These are phyloP conservation scores for Sporisorium graminicola DNA, from an alignment of 1,284 basidiomycete genomes.

Conservation along the genomic window DNA sequence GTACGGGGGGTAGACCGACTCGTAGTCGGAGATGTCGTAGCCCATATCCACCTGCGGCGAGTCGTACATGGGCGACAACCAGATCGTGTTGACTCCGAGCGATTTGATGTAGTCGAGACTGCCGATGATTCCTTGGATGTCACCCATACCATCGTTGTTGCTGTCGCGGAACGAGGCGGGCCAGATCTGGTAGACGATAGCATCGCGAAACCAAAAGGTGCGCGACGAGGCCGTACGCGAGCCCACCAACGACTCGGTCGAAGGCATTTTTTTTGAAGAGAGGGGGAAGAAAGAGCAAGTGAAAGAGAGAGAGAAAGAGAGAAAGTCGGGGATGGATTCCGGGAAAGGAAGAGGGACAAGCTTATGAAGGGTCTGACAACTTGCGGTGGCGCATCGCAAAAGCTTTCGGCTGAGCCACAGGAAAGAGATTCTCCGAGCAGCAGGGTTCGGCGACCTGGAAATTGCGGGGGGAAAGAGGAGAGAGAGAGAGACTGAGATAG, in stretches of 20 bases:
- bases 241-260: conserved; percentile 43
- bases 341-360: background rate
- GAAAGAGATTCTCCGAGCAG: conserved; percentile 8
- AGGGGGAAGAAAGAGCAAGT: background rate
- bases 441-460: conserved; percentile 25
- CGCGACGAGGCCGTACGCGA: conserved; percentile 25
- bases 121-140: conserved; percentile 77
- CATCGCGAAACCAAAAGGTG: conserved; percentile 52
- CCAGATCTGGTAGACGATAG: conserved; percentile 74
- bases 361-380: conserved; percentile 3
- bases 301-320: background rate
- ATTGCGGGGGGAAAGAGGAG: conserved; percentile 4
- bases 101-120: conserved; percentile 80
- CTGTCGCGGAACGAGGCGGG: conserved; percentile 80
- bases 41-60: conserved; percentile 81
- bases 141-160: conserved; percentile 81
- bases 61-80: conserved; percentile 81
- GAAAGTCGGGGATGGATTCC: background rate
- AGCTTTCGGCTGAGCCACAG: conserved; percentile 10
- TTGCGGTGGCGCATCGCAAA: background rate
- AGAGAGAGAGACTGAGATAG: background rate
- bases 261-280: conserved; percentile 29
- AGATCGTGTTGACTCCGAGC: conserved; percentile 80
- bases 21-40: conserved; percentile 75
- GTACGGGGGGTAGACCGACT: conserved; percentile 79